Conservation (phyloP, 192 early-diverging fungal genomes). For the Backusella liffmaniae region DNA sequence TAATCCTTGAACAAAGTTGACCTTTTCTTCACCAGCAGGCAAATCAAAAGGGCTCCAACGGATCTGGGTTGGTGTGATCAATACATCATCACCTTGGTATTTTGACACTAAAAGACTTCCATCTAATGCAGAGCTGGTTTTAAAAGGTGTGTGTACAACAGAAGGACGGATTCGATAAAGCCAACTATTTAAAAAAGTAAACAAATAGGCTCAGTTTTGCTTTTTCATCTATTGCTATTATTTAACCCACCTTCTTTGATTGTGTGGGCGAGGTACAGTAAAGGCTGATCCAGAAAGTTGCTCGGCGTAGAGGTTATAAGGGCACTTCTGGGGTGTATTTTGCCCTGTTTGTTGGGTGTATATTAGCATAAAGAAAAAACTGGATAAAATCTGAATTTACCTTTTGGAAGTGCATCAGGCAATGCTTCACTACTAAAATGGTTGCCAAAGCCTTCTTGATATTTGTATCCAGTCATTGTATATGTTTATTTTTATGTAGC, state of each 20-base stretch:
- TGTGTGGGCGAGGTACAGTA: slow-evolving; percentile 75
- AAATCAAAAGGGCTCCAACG: slow-evolving; percentile 92
- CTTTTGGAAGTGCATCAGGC: slow-evolving; percentile 76
- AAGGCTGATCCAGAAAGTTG: slow-evolving; percentile 93
- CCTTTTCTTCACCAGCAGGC: slow-evolving; percentile 44
- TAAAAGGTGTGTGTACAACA: slow-evolving; percentile 77
- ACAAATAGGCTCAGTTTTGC: not conserved
- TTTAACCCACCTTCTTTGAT: slow-evolving; percentile 62
- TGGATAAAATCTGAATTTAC: slow-evolving; percentile 29
- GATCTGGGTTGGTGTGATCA: slow-evolving; percentile 81
- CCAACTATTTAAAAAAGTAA: slow-evolving; percentile 59
- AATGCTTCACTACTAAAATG: slow-evolving; percentile 85
- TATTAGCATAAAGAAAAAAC: not conserved
- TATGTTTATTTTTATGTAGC: not conserved
- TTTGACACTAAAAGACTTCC: slow-evolving; percentile 51
- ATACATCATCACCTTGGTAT: slow-evolving; percentile 53
- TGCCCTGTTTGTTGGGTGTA: slow-evolving; percentile 51
- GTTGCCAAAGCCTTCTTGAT: slow-evolving; percentile 88
- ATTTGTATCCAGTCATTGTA: slow-evolving; percentile 42
- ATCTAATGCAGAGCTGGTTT: slow-evolving; percentile 19
- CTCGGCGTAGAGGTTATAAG: slow-evolving; percentile 92
- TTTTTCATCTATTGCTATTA: slow-evolving; percentile 1
- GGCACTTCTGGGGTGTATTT: slow-evolving; percentile 89
- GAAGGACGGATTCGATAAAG: slow-evolving; percentile 95
- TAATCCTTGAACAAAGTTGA: slow-evolving; percentile 85